Evolutionary conservation across 106 monocot species (phyloP).

Genomic region (Gastrodia elata): DNA sequence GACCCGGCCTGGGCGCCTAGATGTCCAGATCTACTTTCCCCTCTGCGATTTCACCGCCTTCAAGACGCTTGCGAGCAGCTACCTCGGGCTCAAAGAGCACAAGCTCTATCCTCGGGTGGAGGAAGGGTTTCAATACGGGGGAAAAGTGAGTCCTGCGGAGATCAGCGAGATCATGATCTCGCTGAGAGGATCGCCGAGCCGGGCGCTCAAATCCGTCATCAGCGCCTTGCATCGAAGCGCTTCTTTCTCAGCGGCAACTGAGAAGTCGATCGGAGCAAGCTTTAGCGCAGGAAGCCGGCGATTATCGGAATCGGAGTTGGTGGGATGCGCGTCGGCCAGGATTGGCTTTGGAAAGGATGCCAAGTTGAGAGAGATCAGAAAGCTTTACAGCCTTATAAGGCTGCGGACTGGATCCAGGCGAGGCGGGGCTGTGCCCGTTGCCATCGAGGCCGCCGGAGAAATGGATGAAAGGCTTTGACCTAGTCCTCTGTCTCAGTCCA

Average conservation of each 20-base stretch:
- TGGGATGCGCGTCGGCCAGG: background rate
- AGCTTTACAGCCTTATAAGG: conserved; percentile 52
- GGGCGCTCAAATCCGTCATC: conserved; percentile 54
- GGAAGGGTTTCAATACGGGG: conserved; percentile 36
- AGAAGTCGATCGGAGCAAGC: background rate
- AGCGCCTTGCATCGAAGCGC: conserved; percentile 18
- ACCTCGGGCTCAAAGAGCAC: conserved; percentile 28
- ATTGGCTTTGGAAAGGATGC: conserved; percentile 11
- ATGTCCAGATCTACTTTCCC: conserved; percentile 45
- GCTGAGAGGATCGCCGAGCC: conserved; percentile 42
- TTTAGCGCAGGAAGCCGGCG: background rate
- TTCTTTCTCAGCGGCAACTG: background rate
- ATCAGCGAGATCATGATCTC: conserved; percentile 72
- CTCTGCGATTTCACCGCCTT: conserved; percentile 49
- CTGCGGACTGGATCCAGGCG: conserved; percentile 28
- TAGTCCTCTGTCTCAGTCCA: background rate
- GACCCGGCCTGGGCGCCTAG: conserved; percentile 50
- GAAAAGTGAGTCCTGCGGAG: conserved; percentile 59
- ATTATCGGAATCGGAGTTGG: background rate
- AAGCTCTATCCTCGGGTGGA: conserved; percentile 20
- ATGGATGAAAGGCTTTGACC: background rate
- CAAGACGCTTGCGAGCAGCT: conserved; percentile 45
- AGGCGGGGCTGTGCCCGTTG: conserved; percentile 14
- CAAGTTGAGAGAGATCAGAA: conserved; percentile 44
- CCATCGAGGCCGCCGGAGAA: background rate